Evolutionary conservation across 2,329 filamentous ascomycete species (phyloP), one percentile per base, ranked within the genome.

Genomic region (Diaporthe humulicola): DNA sequence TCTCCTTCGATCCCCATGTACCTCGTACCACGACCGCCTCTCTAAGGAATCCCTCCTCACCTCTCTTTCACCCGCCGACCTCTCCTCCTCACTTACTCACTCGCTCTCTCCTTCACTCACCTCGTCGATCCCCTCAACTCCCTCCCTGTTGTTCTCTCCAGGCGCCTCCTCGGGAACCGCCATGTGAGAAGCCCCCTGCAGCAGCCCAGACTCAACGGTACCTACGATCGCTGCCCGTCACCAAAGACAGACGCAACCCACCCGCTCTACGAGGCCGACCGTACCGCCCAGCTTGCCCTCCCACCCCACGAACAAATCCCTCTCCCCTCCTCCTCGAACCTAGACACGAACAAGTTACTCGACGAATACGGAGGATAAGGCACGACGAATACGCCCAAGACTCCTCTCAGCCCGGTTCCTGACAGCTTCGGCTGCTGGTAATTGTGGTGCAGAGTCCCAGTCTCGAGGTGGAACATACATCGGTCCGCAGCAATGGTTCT

Each of bases 401-500:
- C 48, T 36, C 48, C 45, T 73, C 73, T 74, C 73, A 50, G 30
- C 73, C 74, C 74, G 74, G 60, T 74, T 74, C 73, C 73, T 72
- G 74, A 72, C 72, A 76, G 74, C 72, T 74, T 72, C 69, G 74
- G 73, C 74, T 76, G 73, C 74, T 76, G 74, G 72, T 64, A 69
- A 61, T 71, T 74, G 69, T 74, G 74, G 74, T 74, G 74, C 72
- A 71, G 72, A 76, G 69, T 54, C 57, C 57, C 75, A 56, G 70
- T 58, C 58, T 57, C 60, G 73, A 70, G 74, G 70, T 73, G 71
- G 70, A 75, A 75, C 70, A 66, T 67, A 45, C 61, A 74, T 69
- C 57, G 40, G 40, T 50, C 42, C 28, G 9, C 45, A 76, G 70
- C 70, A 75, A 84, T 84, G 83, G 79, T 80, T 75, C 86, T 92